Conservation (phyloP, 2,329 filamentous ascomycete species). For the Dryadomyces quercivorus region DNA sequence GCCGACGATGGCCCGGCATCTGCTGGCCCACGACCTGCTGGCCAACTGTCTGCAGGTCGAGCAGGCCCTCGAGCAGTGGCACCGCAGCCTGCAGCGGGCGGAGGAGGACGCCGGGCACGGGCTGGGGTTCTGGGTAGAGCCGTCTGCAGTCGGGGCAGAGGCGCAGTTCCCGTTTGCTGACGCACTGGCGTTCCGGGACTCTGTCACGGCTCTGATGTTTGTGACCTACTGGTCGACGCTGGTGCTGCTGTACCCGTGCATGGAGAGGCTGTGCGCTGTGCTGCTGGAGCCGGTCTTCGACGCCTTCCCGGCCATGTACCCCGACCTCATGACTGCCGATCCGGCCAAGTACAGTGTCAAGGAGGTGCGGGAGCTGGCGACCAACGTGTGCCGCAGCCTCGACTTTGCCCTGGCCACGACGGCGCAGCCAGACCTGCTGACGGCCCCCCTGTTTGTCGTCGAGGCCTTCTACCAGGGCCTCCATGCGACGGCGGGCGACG, state of each 20-base stretch:
- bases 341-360: conserved; percentile 17
- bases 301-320: conserved; percentile 25
- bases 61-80: conserved; percentile 35
- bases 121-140: conserved; percentile 26
- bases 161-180: conserved; percentile 31
- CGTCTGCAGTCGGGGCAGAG: conserved; percentile 13
- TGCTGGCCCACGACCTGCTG: conserved; percentile 35
- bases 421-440: conserved; percentile 33
- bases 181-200: conserved; percentile 31
- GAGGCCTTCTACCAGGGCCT: conserved; percentile 29
- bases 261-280: conserved; percentile 30
- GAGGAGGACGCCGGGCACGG: not conserved
- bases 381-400: conserved; percentile 36
- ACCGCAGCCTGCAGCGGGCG: conserved; percentile 17
- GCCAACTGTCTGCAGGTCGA: conserved; percentile 35
- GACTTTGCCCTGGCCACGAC: conserved; percentile 32
- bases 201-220: conserved; percentile 31
- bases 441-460: conserved; percentile 29
- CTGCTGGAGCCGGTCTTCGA: conserved; percentile 32
- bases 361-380: conserved; percentile 31
- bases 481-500: conserved; percentile 25
- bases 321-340: conserved; percentile 27
- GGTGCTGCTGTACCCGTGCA: conserved; percentile 34
- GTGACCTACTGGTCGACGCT: conserved; percentile 42
- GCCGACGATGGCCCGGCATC: conserved; percentile 27